These are phyloP conservation scores for Trichocomaceae sp. DNA, from an alignment of 2,329 filamentous ascomycete species.

Conservation along the genomic window DNA sequence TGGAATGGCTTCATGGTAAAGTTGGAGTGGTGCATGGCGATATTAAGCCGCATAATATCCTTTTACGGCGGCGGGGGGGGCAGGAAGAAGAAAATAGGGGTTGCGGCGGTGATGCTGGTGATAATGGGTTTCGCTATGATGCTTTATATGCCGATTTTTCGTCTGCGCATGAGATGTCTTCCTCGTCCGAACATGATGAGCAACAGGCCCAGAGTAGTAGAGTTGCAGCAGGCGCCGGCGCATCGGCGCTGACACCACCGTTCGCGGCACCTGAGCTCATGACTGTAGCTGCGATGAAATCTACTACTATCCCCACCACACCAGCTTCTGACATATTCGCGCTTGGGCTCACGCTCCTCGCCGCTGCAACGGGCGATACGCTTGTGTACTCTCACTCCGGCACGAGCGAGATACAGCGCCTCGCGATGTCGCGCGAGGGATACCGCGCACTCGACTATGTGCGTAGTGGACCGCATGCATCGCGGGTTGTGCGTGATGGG, in stretches of 20 bases:
- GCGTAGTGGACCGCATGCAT: constrained; percentile 30
- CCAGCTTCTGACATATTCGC: constrained; percentile 42
- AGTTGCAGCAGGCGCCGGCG: constrained; percentile 11
- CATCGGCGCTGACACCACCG: constrained; percentile 36
- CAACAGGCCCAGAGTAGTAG: constrained; percentile 17
- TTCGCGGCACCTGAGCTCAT: constrained; percentile 43
- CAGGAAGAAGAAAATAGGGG: not conserved
- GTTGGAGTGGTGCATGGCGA: constrained; percentile 39
- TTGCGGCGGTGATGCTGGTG: not conserved
- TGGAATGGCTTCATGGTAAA: constrained; percentile 39
- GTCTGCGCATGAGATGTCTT: constrained; percentile 28
- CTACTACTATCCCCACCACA: constrained; percentile 29
- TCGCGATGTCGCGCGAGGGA: constrained; percentile 40
- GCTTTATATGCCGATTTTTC: constrained; percentile 43
- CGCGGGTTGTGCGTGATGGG: constrained; percentile 35
- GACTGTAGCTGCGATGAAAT: constrained; percentile 29
- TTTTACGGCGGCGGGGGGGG: constrained; percentile 23
- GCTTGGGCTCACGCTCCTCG: constrained; percentile 40
- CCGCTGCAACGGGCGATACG: constrained; percentile 41
- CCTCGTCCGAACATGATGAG: not conserved
- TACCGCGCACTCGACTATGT: constrained; percentile 38
- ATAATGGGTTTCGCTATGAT: constrained; percentile 29
- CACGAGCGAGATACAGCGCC: constrained; percentile 33
- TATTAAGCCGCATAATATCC: constrained; percentile 30
- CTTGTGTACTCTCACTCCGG: constrained; percentile 33